These are phyloP conservation scores for Mychonastes homosphaera DNA, from an alignment of 139 green algal species.

Conservation along the genomic window DNA sequence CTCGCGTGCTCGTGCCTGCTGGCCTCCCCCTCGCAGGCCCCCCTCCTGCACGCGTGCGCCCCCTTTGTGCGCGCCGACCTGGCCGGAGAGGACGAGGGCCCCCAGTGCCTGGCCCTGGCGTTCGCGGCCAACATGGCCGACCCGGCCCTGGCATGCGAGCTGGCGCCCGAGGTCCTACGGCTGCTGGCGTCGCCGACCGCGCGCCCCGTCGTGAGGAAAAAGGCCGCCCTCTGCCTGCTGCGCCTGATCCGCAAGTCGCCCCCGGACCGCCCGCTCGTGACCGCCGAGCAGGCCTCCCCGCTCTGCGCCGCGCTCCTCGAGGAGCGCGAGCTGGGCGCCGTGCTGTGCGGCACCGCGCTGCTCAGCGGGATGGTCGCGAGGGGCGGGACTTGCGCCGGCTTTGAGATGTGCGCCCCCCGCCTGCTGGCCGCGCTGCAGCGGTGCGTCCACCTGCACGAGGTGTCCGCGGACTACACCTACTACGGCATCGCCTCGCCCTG, in stretches of 20 bases:
- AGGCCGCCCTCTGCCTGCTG: conserved; percentile 91
- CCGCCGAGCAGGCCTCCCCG: conserved; percentile 37
- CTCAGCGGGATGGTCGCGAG: conserved; percentile 22
- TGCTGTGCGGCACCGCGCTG: conserved; percentile 76
- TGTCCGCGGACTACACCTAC: conserved; percentile 93
- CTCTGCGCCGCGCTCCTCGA: conserved; percentile 69
- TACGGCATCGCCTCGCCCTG: conserved; percentile 97
- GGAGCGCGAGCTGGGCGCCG: conserved; percentile 81
- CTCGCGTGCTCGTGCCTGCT: conserved; percentile 73
- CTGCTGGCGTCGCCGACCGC: conserved; percentile 60
- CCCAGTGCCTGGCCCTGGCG: conserved; percentile 87
- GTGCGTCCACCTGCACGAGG: conserved; percentile 52
- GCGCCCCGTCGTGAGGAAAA: conserved; percentile 88
- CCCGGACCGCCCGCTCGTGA: conserved; percentile 46
- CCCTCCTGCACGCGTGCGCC: background rate
- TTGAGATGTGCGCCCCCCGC: conserved; percentile 66
- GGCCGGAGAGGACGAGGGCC: conserved; percentile 82
- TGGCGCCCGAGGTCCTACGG: conserved; percentile 83
- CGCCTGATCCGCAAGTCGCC: conserved; percentile 82
- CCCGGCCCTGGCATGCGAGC: conserved; percentile 85
- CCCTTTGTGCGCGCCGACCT: conserved; percentile 69
- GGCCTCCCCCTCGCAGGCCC: background rate
- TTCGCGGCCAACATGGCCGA: conserved; percentile 89
- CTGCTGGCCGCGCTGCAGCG: conserved; percentile 78
- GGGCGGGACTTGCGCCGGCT: conserved; percentile 45